phyloP scores from a whole-genome alignment of 306 rosid genomes.

The Rosa chinensis region DNA sequence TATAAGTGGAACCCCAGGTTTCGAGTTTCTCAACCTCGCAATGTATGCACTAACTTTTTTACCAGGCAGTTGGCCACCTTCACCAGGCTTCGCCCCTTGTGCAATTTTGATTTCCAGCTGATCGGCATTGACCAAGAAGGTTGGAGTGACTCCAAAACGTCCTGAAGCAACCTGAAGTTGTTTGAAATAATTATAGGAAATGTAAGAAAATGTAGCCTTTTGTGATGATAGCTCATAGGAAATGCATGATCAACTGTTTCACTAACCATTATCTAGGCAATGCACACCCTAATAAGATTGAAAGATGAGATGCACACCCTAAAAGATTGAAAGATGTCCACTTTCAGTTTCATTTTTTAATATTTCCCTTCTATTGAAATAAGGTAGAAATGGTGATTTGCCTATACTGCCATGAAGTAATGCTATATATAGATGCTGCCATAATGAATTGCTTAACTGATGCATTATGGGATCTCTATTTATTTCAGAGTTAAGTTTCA shows the following conservation, averaged over 20 bases:
- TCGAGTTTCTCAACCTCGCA: conserved; percentile 96
- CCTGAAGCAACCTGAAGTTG: conserved; percentile 93
- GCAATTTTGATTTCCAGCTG: conserved; percentile 98
- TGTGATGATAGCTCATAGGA: conserved; percentile 11
- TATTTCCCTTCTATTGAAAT: neutral
- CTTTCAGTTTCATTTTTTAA: conserved; percentile 13
- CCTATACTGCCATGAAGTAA: neutral
- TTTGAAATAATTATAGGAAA: neutral
- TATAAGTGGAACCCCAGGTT: conserved; percentile 98
- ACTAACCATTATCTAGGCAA: conserved; percentile 4
- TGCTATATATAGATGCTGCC: neutral
- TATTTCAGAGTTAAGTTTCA: conserved; percentile 23
- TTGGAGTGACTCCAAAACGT: conserved; percentile 99
- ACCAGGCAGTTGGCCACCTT: conserved; percentile 98
- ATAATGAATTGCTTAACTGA: neutral
- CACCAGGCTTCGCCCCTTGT: conserved; percentile 99
- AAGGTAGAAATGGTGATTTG: neutral
- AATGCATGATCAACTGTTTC: neutral
- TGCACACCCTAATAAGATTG: neutral
- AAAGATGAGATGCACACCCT: neutral
- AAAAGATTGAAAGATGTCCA: conserved; percentile 24
- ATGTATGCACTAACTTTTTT: conserved; percentile 99
- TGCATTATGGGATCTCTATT: conserved; percentile 11
- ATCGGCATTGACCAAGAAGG: conserved; percentile 96
- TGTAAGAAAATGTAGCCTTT: neutral